A percentile compares a stretch with the other conserved stretches of the same genome.
Conservation (phyloP, 495 filamentous ascomycete species). For the Penicillium egyptiacum region DNA sequence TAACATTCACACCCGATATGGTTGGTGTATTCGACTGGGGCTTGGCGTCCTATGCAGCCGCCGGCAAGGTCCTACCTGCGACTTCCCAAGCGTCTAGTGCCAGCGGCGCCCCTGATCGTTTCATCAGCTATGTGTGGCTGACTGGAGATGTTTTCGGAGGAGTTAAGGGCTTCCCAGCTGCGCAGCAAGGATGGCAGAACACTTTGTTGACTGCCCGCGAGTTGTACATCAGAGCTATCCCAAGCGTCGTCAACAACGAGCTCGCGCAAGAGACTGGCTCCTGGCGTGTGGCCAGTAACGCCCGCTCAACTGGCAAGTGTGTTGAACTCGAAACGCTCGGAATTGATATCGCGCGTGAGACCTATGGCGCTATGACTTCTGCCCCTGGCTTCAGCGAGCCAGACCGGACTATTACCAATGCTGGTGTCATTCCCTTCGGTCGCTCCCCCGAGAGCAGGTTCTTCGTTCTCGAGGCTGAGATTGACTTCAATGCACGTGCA, state of each 20-base stretch:
- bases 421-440: background rate
- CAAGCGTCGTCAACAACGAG: background rate
- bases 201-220: background rate
- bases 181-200: background rate
- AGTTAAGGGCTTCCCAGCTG: background rate
- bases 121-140: background rate
- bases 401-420: background rate
- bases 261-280: background rate
- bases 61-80: background rate
- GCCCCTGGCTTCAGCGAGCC: background rate
- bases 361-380: background rate
- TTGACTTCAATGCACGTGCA: background rate
- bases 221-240: background rate
- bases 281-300: background rate
- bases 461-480: background rate
- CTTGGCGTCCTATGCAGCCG: background rate
- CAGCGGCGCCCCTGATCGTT: background rate
- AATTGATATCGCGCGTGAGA: background rate
- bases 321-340: background rate
- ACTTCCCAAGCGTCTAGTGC: background rate
- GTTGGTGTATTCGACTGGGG: background rate
- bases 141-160: background rate
- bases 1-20: background rate
- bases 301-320: background rate
- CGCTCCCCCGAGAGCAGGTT: background rate